Evolutionary conservation across 169 alveolate species (phyloP).

Genomic region (Theileria parva): DNA sequence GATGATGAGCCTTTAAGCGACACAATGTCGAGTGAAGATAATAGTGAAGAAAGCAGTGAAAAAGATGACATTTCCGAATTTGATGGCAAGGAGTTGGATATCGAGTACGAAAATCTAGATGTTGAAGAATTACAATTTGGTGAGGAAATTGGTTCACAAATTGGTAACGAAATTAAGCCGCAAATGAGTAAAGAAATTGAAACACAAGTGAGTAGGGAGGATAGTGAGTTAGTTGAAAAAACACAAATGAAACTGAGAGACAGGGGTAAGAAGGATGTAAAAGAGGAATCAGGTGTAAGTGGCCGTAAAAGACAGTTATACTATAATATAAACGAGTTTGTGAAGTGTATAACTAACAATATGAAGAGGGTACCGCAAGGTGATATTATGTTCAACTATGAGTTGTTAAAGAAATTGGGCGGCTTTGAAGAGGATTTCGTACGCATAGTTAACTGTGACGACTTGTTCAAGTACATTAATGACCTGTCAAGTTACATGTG

Average conservation of each 20-base stretch:
- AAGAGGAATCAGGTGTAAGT: neutral
- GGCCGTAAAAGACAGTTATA: neutral
- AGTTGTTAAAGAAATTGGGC: conserved; percentile 39
- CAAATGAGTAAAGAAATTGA: too few species aligned
- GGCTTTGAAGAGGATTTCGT: conserved; percentile 52
- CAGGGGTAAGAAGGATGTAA: neutral
- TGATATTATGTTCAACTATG: conserved; percentile 40
- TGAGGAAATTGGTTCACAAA: too few species aligned
- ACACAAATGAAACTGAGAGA: neutral
- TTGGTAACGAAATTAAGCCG: too few species aligned
- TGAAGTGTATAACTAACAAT: conserved; percentile 32
- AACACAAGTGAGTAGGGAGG: too few species aligned
- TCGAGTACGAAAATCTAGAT: neutral
- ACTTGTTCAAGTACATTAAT: conserved; percentile 40
- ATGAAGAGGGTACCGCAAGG: conserved; percentile 30
- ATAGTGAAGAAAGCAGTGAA: neutral
- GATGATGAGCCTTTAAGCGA: neutral
- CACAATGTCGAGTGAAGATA: neutral
- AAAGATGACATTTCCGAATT: neutral
- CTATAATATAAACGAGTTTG: conserved; percentile 11
- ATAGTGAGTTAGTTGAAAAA: neutral
- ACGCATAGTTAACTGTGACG: conserved; percentile 50
- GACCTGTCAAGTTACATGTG: conserved; percentile 61
- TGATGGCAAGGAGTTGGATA: neutral
- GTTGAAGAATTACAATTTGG: neutral